These are phyloP conservation scores for Rhododendron williamsianum DNA, from an alignment of 148 eudicot species.

Conservation along the genomic window DNA sequence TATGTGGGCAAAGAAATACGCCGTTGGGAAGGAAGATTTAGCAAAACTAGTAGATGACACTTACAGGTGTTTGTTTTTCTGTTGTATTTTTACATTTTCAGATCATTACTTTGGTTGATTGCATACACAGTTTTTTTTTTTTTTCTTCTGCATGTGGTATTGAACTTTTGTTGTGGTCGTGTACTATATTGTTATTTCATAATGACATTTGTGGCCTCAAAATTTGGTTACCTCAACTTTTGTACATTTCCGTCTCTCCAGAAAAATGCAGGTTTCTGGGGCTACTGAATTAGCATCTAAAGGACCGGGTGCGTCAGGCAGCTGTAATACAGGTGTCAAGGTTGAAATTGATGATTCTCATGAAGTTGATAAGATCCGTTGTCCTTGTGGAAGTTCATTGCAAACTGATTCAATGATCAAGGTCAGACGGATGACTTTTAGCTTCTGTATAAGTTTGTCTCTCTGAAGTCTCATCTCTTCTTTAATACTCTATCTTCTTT, in stretches of 20 bases:
- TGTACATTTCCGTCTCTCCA: conserved; percentile 23
- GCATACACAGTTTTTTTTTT: neutral
- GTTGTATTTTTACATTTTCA: neutral
- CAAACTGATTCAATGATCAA: conserved; percentile 54
- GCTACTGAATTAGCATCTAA: conserved; percentile 82
- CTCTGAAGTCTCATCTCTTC: neutral
- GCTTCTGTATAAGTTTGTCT: neutral
- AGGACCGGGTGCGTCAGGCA: conserved; percentile 49
- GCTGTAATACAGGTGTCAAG: conserved; percentile 52
- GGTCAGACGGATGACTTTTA: conserved; percentile 22
- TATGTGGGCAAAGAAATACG: conserved; percentile 68
- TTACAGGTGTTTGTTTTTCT: conserved; percentile 50
- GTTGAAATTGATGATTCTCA: conserved; percentile 73
- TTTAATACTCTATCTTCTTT: neutral
- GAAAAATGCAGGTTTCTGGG: conserved; percentile 88
- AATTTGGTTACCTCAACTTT: conserved; percentile 4
- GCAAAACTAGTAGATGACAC: conserved; percentile 85
- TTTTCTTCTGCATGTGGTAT: neutral
- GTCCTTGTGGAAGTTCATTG: conserved; percentile 59
- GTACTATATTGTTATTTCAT: neutral
- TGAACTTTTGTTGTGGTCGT: neutral
- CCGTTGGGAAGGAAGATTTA: conserved; percentile 74
- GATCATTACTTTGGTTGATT: neutral
- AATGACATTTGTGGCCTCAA: neutral
- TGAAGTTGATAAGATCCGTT: conserved; percentile 66